Evolutionary conservation across 306 rosid species (phyloP).

Genomic region (barrel medic (Medicago truncatula)): MtrunA17r5.0-ANR NC_053047.1:3386001-3386500

Average conservation of each 20-base stretch:
- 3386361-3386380: background rate
- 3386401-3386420: too few relatives aligned
- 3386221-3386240: background rate
- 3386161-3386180: background rate
- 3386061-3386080: constrained; percentile 60
- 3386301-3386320: background rate
- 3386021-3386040: constrained; percentile 61
- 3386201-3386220: background rate
- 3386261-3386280: background rate
- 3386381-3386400: background rate
- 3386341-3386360: background rate
- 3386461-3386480: background rate
- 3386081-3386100: constrained; percentile 64
- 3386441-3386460: background rate
- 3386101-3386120: background rate
- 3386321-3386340: background rate
- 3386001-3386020: constrained; percentile 63
- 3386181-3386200: background rate
- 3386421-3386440: too few relatives aligned
- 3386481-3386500: background rate
- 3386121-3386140: background rate
- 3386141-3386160: background rate
- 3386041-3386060: constrained; percentile 60
- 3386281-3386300: background rate
- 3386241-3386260: background rate